A percentile compares a stretch with the other conserved stretches of the same genome.
phyloP scores from a whole-genome alignment of 106 monocot genomes.

The Dendrobium nobile region DNA sequence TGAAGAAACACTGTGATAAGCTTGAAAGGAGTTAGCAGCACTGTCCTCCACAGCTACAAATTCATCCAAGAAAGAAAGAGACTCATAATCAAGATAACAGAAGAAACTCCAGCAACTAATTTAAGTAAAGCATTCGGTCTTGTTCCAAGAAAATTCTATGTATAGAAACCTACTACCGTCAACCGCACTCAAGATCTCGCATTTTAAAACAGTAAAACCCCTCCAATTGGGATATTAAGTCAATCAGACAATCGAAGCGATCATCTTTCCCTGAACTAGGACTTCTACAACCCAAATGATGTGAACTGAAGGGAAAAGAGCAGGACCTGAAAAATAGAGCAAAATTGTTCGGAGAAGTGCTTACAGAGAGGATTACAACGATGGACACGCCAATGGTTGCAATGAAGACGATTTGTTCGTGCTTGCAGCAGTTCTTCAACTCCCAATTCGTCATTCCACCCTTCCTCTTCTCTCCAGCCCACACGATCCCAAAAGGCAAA shows the following conservation, averaged over 20 bases:
- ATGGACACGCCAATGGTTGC: conserved; percentile 59
- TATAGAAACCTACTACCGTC: neutral
- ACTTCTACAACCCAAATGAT: neutral
- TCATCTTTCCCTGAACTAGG: neutral
- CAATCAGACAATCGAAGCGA: neutral
- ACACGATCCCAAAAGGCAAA: neutral
- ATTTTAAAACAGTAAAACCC: neutral
- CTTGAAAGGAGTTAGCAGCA: conserved; percentile 83
- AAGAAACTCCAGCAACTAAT: neutral
- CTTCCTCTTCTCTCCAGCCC: conserved; percentile 5
- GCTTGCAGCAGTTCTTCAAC: conserved; percentile 80
- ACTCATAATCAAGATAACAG: neutral
- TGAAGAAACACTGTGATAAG: conserved; percentile 96
- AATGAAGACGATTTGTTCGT: conserved; percentile 62
- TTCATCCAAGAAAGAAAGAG: neutral
- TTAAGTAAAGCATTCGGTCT: neutral
- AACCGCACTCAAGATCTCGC: neutral
- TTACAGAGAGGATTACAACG: conserved; percentile 75
- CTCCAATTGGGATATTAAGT: neutral
- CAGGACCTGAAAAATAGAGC: neutral
- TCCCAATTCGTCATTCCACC: conserved; percentile 73
- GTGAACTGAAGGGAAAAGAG: neutral
- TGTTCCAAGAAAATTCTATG: neutral
- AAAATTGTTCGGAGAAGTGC: neutral
- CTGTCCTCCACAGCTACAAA: conserved; percentile 83